These are phyloP conservation scores for Aspergillus diversus DNA, from an alignment of 495 filamentous ascomycete species.

Conservation along the genomic window DNA sequence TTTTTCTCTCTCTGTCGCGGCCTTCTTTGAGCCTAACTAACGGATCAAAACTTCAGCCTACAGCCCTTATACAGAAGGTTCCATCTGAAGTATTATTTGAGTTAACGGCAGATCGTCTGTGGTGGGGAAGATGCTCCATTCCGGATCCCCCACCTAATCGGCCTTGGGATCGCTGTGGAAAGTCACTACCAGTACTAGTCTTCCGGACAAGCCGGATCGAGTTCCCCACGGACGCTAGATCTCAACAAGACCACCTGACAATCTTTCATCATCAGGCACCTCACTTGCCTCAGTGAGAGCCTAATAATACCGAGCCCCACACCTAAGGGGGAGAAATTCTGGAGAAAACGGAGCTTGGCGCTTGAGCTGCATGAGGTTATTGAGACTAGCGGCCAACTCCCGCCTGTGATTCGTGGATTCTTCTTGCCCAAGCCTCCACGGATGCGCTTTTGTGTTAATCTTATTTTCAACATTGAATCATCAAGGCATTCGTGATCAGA, in stretches of 20 bases:
- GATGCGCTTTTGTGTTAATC: not conserved
- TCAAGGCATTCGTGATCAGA: not conserved
- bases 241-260: not conserved
- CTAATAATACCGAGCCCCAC: not conserved
- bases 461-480: not conserved
- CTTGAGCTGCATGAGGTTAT: conserved; percentile 3
- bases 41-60: not conserved
- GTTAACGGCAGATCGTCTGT: not conserved
- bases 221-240: not conserved
- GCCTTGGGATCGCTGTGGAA: not conserved
- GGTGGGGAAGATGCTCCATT: not conserved
- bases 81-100: not conserved
- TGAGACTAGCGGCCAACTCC: not conserved
- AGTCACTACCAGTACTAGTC: not conserved
- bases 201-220: not conserved
- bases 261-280: not conserved
- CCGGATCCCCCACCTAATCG: not conserved
- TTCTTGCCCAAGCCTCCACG: not conserved
- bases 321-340: not conserved
- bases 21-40: not conserved
- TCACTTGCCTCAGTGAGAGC: not conserved
- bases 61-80: too few species aligned
- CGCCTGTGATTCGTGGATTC: not conserved
- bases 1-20: not conserved
- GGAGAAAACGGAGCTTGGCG: not conserved